These are phyloP conservation scores for Aureobasidium zeae DNA, from an alignment of 2,329 filamentous ascomycete genomes.

Conservation along the genomic window DNA sequence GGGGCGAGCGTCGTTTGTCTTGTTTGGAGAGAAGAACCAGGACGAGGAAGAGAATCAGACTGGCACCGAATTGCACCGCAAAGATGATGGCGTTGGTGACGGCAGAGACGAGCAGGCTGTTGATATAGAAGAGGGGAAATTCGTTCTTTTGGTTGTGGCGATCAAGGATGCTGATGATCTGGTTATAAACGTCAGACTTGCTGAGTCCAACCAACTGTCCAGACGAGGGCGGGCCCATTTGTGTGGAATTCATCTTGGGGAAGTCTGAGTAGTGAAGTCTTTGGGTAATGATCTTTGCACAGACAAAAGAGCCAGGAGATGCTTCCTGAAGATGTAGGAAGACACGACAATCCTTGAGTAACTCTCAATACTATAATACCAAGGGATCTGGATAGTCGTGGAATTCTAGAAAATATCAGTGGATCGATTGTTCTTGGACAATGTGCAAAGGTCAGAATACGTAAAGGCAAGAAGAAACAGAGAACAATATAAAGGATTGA, in stretches of 20 bases:
- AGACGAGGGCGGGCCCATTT: neutral
- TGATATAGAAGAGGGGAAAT: constrained; percentile 36
- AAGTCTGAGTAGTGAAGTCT: neutral
- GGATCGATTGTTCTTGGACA: constrained; percentile 8
- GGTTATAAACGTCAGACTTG: constrained; percentile 5
- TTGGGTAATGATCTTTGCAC: no score
- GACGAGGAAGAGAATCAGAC: constrained; percentile 54
- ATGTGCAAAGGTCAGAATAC: neutral
- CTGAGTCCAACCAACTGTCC: neutral
- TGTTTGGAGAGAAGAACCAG: constrained; percentile 58
- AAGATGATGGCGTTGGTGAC: constrained; percentile 47
- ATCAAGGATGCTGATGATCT: constrained; percentile 41
- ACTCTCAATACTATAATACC: no score
- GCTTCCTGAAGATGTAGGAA: no score
- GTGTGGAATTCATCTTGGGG: neutral
- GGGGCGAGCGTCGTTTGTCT: constrained; percentile 53
- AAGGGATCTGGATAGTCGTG: no score
- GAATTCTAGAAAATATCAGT: neutral
- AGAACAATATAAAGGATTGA: constrained; percentile 13
- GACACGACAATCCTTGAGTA: neutral
- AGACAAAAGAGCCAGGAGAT: no score
- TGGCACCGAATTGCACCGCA: constrained; percentile 61
- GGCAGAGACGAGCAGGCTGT: constrained; percentile 39
- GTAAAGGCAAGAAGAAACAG: neutral
- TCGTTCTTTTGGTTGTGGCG: constrained; percentile 37